Conservation (phyloP, 192 early-diverging fungal species). For the Spinellus fusiger region DNA sequence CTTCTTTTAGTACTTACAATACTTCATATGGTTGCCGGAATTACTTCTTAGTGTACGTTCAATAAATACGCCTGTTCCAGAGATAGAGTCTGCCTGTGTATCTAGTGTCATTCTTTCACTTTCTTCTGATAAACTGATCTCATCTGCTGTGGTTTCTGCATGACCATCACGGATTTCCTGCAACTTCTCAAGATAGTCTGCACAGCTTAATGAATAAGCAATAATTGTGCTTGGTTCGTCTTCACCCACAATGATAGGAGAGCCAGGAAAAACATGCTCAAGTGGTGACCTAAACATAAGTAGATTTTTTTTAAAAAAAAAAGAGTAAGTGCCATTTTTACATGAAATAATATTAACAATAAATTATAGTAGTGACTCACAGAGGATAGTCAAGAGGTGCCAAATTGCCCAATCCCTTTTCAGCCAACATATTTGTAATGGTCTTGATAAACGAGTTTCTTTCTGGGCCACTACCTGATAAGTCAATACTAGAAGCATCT, state of each 20-base stretch:
- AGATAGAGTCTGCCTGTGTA: neutral
- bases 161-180: constrained; percentile 30
- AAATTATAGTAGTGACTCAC: constrained; percentile 41
- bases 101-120: neutral
- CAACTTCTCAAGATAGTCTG: constrained; percentile 62
- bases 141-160: constrained; percentile 6
- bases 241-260: constrained; percentile 80
- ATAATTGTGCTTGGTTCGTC: constrained; percentile 92
- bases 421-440: constrained; percentile 64
- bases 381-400: constrained; percentile 69
- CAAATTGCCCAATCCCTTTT: constrained; percentile 55
- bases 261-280: constrained; percentile 86
- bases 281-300: constrained; percentile 43
- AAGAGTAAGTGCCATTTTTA: neutral
- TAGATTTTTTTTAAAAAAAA: neutral
- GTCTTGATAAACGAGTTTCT: constrained; percentile 66
- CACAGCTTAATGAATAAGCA: constrained; percentile 72
- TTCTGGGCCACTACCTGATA: constrained; percentile 26
- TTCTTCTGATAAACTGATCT: constrained; percentile 1
- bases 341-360: neutral
- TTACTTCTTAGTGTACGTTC: constrained; percentile 45
- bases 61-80: neutral
- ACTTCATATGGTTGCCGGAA: constrained; percentile 66
- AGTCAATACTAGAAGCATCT: constrained; percentile 7
- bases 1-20: constrained; percentile 52